These are phyloP conservation scores for Penicillium macrosclerotiorum DNA, from an alignment of 495 filamentous ascomycete genomes.

Conservation along the genomic window DNA sequence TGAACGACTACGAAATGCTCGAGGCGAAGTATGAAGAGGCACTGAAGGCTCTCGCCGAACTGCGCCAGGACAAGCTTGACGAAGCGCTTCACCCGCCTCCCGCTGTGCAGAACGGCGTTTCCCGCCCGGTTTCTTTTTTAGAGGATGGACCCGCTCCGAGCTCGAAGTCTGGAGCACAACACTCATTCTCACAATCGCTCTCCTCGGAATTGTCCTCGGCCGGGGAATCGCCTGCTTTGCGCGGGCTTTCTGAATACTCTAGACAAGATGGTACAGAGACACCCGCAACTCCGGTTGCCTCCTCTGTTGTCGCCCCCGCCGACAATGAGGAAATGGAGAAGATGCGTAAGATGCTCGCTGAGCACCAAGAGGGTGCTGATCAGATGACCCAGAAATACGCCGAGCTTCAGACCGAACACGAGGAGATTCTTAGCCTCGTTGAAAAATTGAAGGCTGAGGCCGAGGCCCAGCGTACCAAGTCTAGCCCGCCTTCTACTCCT, in stretches of 20 bases:
- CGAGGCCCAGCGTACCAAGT: constrained; percentile 74
- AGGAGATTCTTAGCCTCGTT: constrained; percentile 76
- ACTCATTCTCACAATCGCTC: constrained; percentile 88
- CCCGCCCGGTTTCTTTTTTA: constrained; percentile 89
- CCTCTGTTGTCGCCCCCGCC: constrained; percentile 22
- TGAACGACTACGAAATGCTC: constrained; percentile 78
- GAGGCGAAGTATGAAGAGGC: constrained; percentile 90
- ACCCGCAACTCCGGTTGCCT: constrained; percentile 13
- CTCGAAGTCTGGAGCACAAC: constrained; percentile 72
- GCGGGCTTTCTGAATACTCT: constrained; percentile 56
- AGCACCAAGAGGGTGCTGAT: constrained; percentile 72
- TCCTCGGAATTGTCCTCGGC: constrained; percentile 94
- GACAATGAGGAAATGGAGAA: constrained; percentile 64
- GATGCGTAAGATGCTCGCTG: constrained; percentile 64
- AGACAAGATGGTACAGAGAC: constrained; percentile 25
- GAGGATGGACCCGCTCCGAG: constrained; percentile 69
- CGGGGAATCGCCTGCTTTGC: constrained; percentile 74
- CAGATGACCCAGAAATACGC: constrained; percentile 74
- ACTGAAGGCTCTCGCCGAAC: constrained; percentile 70
- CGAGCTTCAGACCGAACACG: constrained; percentile 76
- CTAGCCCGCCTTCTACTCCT: constrained; percentile 62
- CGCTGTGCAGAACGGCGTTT: constrained; percentile 48
- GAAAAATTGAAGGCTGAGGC: constrained; percentile 87
- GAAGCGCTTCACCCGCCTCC: constrained; percentile 68
- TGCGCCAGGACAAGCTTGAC: constrained; percentile 78